Percentiles rank a stretch among this genome's conserved stretches.
phyloP scores from a whole-genome alignment of 108 stramenopile species.

The Conticribra weissflogii region DNA sequence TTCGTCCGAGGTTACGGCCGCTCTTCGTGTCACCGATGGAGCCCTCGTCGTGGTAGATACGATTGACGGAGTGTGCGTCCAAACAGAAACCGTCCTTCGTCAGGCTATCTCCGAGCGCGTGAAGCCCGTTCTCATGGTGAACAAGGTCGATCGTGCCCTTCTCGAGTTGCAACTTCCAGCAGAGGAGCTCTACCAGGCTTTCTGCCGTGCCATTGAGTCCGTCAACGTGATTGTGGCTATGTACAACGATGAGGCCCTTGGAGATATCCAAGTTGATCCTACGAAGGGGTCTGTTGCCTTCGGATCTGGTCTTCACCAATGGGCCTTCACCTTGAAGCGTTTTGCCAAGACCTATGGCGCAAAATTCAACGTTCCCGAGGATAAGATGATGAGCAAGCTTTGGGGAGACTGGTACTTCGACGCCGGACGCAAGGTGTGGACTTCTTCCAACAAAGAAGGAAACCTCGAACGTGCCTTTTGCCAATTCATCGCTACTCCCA shows the following conservation, averaged over 20 bases:
- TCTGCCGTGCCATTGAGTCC: conserved; percentile 98
- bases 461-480: conserved; percentile 97
- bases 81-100: conserved; percentile 99
- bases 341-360: conserved; percentile 98
- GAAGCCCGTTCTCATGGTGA: conserved; percentile 98
- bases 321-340: conserved; percentile 99
- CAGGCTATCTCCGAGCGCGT: conserved; percentile 99
- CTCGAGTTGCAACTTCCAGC: conserved; percentile 98
- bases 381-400: conserved; percentile 99
- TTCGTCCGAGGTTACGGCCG: conserved; percentile 99
- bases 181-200: conserved; percentile 99
- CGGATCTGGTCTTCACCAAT: conserved; percentile 99
- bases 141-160: conserved; percentile 99
- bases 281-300: conserved; percentile 99
- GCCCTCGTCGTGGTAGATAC: conserved; percentile 99
- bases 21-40: conserved; percentile 99
- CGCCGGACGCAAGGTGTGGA: conserved; percentile 94
- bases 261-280: conserved; percentile 98
- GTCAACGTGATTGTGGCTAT: conserved; percentile 99
- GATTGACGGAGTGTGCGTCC: conserved; percentile 99
- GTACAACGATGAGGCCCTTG: conserved; percentile 97
- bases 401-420: conserved; percentile 99
- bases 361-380: conserved; percentile 97
- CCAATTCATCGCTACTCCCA: conserved; percentile 99
- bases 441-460: conserved; percentile 87